These are phyloP conservation scores for Boletus patriciae DNA, from an alignment of 768 basidiomycete species.

Conservation along the genomic window DNA sequence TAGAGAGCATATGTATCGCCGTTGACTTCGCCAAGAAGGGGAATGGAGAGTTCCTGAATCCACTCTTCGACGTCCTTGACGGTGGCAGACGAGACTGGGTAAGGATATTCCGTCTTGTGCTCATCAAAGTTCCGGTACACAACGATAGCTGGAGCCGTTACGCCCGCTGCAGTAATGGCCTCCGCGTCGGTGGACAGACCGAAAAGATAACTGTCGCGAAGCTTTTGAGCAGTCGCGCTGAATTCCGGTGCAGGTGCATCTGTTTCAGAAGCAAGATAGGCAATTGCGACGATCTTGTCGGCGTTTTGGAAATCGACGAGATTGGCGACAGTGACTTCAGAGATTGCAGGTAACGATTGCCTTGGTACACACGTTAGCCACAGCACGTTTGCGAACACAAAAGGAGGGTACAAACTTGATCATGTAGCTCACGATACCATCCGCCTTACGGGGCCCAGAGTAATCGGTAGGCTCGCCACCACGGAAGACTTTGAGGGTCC, in stretches of 20 bases:
- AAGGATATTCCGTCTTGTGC: slow-evolving; percentile 65
- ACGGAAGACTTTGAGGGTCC: slow-evolving; percentile 90
- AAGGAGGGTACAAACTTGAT: slow-evolving; percentile 62
- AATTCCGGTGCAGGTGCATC: slow-evolving; percentile 72
- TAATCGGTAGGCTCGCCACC: slow-evolving; percentile 82
- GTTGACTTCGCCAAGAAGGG: slow-evolving; percentile 87
- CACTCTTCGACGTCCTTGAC: slow-evolving; percentile 68
- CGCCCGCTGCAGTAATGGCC: slow-evolving; percentile 65
- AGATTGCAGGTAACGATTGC: slow-evolving; percentile 93
- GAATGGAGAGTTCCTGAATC: slow-evolving; percentile 81
- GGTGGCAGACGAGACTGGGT: slow-evolving; percentile 54
- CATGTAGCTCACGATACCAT: slow-evolving; percentile 97
- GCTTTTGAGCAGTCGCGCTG: slow-evolving; percentile 75
- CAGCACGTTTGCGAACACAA: neutral
- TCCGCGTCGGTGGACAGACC: slow-evolving; percentile 77
- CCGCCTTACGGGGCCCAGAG: slow-evolving; percentile 85
- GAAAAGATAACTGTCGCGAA: slow-evolving; percentile 93
- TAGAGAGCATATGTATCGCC: slow-evolving; percentile 92
- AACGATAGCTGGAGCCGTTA: slow-evolving; percentile 81
- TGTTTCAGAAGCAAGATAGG: slow-evolving; percentile 76
- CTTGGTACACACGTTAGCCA: slow-evolving; percentile 36
- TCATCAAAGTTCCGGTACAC: slow-evolving; percentile 94
- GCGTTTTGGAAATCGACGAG: slow-evolving; percentile 82
- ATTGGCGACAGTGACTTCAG: slow-evolving; percentile 72
- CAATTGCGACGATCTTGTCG: slow-evolving; percentile 89